Evolutionary conservation across 805 yeast species (phyloP).

Genomic region (Nakazawaea populi): DNA sequence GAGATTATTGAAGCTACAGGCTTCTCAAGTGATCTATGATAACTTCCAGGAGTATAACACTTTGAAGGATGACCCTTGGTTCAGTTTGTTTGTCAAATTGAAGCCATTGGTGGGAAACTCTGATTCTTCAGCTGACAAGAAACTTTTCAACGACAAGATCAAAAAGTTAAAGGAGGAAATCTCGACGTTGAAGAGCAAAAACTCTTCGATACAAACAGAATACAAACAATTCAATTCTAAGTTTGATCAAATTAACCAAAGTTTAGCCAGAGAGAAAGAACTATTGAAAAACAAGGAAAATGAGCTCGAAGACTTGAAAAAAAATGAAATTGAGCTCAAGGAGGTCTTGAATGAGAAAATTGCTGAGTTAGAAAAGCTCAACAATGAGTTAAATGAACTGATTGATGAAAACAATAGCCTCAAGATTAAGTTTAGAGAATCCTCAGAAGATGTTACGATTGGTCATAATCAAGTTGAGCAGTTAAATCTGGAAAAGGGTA

Average conservation of each 20-base stretch:
- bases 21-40: conserved; percentile 61
- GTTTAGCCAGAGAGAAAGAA: conserved; percentile 33
- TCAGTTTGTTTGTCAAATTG: conserved; percentile 58
- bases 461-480: conserved; percentile 13
- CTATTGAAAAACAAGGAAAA: conserved; percentile 41
- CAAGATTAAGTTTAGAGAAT: conserved; percentile 9
- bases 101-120: conserved; percentile 58
- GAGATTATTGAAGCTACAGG: conserved; percentile 55
- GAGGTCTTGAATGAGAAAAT: conserved; percentile 2
- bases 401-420: conserved; percentile 19
- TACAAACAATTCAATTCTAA: conserved; percentile 1
- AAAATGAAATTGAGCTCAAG: conserved; percentile 20
- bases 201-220: conserved; percentile 8
- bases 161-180: conserved; percentile 54
- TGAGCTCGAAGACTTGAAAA: conserved; percentile 30
- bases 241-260: conserved; percentile 21
- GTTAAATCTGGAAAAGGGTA: conserved; percentile 13
- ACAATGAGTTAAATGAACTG: conserved; percentile 21
- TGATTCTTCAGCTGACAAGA: conserved; percentile 15
- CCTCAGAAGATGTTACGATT: neutral
- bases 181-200: conserved; percentile 35
- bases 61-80: conserved; percentile 67
- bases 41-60: conserved; percentile 51
- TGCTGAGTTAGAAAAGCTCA: conserved; percentile 17
- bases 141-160: conserved; percentile 50